phyloP scores from a whole-genome alignment of 169 alveolate species.

The Cryptosporidium baileyi region DNA sequence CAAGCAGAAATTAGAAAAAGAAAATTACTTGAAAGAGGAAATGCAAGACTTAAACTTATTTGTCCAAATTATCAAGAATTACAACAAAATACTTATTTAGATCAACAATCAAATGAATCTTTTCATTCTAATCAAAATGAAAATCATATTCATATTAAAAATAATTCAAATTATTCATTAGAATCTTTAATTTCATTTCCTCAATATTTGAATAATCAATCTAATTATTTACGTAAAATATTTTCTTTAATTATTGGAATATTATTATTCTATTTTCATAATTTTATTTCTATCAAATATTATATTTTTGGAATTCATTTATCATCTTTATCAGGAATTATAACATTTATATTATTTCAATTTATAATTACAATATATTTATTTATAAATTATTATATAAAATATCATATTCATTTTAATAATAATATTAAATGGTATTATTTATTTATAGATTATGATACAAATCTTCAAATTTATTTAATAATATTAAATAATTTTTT shows the following conservation, averaged over 20 bases:
- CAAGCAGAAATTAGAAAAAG: constrained; percentile 27
- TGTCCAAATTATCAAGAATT: constrained; percentile 32
- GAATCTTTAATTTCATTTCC: background rate
- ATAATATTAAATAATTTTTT: background rate
- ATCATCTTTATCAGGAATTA: background rate
- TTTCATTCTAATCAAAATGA: background rate
- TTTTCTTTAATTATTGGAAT: constrained; percentile 3
- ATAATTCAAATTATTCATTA: background rate
- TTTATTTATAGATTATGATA: background rate
- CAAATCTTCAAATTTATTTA: background rate
- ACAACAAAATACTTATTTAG: background rate
- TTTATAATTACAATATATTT: background rate
- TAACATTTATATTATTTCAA: background rate
- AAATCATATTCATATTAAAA: background rate
- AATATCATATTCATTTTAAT: background rate
- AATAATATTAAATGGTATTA: background rate
- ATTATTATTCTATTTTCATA: background rate
- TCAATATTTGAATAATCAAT: background rate
- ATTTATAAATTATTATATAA: background rate
- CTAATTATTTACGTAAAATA: background rate
- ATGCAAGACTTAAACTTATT: constrained; percentile 13
- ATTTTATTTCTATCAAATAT: background rate
- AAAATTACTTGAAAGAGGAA: constrained; percentile 42
- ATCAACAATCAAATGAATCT: background rate
- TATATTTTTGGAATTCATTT: background rate